Conservation (phyloP, 768 basidiomycete genomes). For the Gautieria morchelliformis region DNA sequence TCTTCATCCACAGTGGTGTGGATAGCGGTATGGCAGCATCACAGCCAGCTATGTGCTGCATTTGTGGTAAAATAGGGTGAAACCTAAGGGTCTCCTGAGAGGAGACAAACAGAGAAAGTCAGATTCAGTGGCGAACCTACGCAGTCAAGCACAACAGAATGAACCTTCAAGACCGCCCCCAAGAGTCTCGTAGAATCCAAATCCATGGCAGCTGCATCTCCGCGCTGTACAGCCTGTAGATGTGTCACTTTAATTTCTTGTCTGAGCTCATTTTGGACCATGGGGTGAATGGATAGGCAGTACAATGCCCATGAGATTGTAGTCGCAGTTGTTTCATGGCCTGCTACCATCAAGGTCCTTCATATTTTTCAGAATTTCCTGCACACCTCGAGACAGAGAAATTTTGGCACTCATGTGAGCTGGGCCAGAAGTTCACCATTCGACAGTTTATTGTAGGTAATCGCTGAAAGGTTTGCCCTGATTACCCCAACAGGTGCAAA, state of each 20-base stretch:
- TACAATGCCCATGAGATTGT: too few relatives aligned
- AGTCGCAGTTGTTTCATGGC: slow-evolving; percentile 22
- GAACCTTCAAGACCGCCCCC: too few relatives aligned
- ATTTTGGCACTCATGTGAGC: too few relatives aligned
- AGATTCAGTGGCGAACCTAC: not conserved
- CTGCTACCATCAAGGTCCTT: too few relatives aligned
- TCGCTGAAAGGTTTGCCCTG: slow-evolving; percentile 21
- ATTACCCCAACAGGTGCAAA: too few relatives aligned
- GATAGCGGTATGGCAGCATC: slow-evolving; percentile 56
- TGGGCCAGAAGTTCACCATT: too few relatives aligned
- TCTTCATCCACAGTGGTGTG: slow-evolving; percentile 32
- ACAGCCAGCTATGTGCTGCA: slow-evolving; percentile 24
- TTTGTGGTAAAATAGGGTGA: slow-evolving; percentile 22
- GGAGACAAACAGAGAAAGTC: not conserved
- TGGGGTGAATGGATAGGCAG: slow-evolving; percentile 20
- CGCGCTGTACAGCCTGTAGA: too few relatives aligned
- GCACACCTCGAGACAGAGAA: slow-evolving; percentile 8
- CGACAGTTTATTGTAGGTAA: too few relatives aligned
- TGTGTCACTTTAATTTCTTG: too few relatives aligned
- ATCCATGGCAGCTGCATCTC: slow-evolving; percentile 21
- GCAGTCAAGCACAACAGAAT: slow-evolving; percentile 24
- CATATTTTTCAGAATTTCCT: slow-evolving; percentile 8
- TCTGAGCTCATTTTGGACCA: slow-evolving; percentile 16
- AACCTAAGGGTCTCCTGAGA: slow-evolving; percentile 21
- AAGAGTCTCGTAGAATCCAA: slow-evolving; percentile 27